Evolutionary conservation across 495 filamentous ascomycete genomes (phyloP).

Genomic region (Hyaloscypha variabilis): DNA sequence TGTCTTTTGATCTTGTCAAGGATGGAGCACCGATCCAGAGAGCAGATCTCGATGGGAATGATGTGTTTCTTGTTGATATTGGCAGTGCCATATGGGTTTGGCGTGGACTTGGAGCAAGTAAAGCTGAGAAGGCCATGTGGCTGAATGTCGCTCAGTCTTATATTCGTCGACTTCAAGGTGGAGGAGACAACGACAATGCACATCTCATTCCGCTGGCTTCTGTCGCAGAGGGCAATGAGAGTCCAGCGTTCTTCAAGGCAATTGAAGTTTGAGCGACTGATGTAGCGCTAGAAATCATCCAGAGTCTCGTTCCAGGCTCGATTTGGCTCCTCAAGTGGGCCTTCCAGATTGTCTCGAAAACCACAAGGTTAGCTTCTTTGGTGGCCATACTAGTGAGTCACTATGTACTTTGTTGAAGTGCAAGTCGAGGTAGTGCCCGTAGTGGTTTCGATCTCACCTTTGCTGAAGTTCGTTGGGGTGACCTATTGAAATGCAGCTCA

Average conservation of each 20-base stretch:
- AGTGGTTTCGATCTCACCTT: too few species aligned
- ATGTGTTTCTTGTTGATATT: slow-evolving; percentile 61
- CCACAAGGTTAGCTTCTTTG: too few species aligned
- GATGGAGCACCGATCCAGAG: slow-evolving; percentile 43
- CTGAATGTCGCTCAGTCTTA: slow-evolving; percentile 58
- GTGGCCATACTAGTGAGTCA: not conserved
- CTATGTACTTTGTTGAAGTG: not conserved
- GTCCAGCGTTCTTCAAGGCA: slow-evolving; percentile 45
- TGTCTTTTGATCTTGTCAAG: slow-evolving; percentile 56
- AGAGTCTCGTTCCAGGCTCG: too few species aligned
- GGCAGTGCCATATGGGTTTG: slow-evolving; percentile 61
- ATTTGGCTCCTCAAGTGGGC: too few species aligned
- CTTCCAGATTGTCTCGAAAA: too few species aligned
- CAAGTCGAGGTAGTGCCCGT: too few species aligned
- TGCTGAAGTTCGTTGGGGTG: too few species aligned
- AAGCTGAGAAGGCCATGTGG: slow-evolving; percentile 57
- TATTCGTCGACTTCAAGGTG: slow-evolving; percentile 48
- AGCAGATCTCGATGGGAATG: slow-evolving; percentile 53
- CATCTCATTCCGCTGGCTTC: slow-evolving; percentile 54
- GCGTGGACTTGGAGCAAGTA: slow-evolving; percentile 57
- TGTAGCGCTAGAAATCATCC: not conserved
- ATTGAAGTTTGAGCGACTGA: slow-evolving; percentile 3
- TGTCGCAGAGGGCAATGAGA: slow-evolving; percentile 56
- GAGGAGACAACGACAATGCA: slow-evolving; percentile 35
- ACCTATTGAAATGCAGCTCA: too few species aligned